phyloP scores from a whole-genome alignment of 805 yeast species.

The Myxozyma melibiosi region DNA sequence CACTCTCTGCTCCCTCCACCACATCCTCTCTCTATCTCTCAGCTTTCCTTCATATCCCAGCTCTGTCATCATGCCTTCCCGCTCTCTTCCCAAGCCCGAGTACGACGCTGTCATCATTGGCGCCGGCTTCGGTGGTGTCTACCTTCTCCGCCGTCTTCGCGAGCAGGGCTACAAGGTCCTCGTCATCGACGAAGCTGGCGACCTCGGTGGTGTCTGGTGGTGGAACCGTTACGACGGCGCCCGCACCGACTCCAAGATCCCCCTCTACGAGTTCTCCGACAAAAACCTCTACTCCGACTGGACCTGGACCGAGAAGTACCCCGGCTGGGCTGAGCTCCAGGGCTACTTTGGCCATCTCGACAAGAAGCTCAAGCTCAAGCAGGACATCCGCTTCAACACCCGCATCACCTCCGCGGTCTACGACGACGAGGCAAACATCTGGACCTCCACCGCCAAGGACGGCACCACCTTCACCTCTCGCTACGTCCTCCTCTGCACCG shows the following conservation, averaged over 20 bases:
- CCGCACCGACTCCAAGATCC: constrained; percentile 39
- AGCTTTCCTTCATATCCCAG: no score
- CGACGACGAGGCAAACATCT: constrained; percentile 30
- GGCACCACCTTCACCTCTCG: constrained; percentile 20
- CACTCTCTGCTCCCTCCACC: no score
- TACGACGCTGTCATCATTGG: neutral
- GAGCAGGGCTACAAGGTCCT: constrained; percentile 31
- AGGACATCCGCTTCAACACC: constrained; percentile 36
- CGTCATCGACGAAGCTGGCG: constrained; percentile 29
- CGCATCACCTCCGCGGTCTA: constrained; percentile 33
- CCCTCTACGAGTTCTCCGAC: constrained; percentile 37
- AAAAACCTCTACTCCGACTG: constrained; percentile 37
- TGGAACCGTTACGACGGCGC: constrained; percentile 38
- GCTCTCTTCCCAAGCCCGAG: no score
- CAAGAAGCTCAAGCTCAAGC: constrained; percentile 33
- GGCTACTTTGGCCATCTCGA: constrained; percentile 39
- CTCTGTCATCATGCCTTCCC: no score
- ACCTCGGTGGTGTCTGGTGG: constrained; percentile 35
- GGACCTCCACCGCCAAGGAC: constrained; percentile 34
- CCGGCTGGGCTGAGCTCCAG: constrained; percentile 37
- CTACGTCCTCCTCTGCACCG: constrained; percentile 21
- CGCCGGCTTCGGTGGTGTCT: constrained; percentile 23
- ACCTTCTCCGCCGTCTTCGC: constrained; percentile 29
- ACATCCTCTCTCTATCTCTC: no score
- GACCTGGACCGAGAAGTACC: constrained; percentile 37